A percentile compares a stretch with the other conserved stretches of the same genome.
Conservation (phyloP, 2,329 filamentous ascomycete species). For the Cordyceps cicadae region DNA sequence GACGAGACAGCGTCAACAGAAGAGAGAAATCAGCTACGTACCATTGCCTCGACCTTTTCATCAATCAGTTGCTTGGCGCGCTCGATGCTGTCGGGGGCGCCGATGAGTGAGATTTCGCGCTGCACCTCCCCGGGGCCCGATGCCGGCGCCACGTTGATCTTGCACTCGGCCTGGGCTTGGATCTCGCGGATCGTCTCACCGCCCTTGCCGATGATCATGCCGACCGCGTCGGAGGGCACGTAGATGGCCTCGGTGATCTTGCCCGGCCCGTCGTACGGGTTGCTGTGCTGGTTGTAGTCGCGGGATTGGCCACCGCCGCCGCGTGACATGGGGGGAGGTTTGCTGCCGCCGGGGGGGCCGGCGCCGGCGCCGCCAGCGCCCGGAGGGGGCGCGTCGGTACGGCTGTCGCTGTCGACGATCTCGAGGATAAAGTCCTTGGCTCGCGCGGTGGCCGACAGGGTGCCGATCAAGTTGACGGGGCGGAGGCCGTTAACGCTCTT, state of each 20-base stretch:
- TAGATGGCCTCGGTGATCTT: constrained; percentile 77
- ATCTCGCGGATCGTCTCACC: constrained; percentile 93
- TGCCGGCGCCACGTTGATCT: constrained; percentile 86
- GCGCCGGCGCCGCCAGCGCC: constrained; percentile 19
- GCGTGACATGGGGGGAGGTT: constrained; percentile 7
- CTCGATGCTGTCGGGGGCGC: constrained; percentile 66
- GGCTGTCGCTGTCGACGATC: constrained; percentile 85
- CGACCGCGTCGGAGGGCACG: constrained; percentile 83
- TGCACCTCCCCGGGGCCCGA: constrained; percentile 69
- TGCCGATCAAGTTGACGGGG: constrained; percentile 84
- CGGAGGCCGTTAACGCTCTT: constrained; percentile 86
- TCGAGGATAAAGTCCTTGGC: constrained; percentile 87
- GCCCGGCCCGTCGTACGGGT: constrained; percentile 39
- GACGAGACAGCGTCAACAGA: not conserved
- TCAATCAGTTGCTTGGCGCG: constrained; percentile 78
- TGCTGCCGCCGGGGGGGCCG: constrained; percentile 26
- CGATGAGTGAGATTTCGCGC: constrained; percentile 80
- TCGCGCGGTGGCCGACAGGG: constrained; percentile 61
- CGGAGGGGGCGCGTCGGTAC: constrained; percentile 36
- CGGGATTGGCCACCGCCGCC: constrained; percentile 3
- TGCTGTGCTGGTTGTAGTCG: constrained; percentile 25
- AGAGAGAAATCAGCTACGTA: constrained; percentile 37
- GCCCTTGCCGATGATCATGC: constrained; percentile 94
- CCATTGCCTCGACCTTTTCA: constrained; percentile 85
- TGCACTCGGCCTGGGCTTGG: constrained; percentile 80